Conservation (phyloP, 2,329 filamentous ascomycete genomes). For the Claviceps sp. region DNA sequence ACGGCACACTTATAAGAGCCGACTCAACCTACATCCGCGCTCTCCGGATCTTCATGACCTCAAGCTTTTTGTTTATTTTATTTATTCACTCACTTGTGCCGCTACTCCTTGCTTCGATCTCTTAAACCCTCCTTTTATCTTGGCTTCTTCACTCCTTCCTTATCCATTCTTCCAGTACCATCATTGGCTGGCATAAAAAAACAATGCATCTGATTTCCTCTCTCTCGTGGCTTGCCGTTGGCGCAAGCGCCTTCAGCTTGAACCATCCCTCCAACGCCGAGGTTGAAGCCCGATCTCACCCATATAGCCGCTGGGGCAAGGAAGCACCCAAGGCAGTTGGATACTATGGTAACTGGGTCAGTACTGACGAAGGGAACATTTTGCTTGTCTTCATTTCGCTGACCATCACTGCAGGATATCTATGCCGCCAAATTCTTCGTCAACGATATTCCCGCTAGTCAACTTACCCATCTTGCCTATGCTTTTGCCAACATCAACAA, state of each 20-base stretch:
- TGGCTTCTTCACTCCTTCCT: neutral
- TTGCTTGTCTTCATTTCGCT: neutral
- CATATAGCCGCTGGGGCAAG: no score
- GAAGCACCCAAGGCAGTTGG: neutral
- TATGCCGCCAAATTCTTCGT: conserved; percentile 63
- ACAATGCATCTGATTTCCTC: conserved; percentile 1
- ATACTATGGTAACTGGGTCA: conserved; percentile 1
- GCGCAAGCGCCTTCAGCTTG: neutral
- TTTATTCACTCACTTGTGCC: neutral
- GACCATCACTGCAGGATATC: conserved; percentile 34
- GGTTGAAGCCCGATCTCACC: neutral
- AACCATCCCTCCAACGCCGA: neutral
- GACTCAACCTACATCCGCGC: neutral
- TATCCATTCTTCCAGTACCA: neutral
- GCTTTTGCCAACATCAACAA: conserved; percentile 34
- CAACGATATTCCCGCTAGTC: conserved; percentile 49
- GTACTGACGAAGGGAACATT: neutral
- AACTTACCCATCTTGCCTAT: conserved; percentile 63
- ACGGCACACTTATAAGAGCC: neutral
- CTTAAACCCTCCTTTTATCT: neutral
- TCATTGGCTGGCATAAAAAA: neutral
- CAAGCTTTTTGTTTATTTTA: neutral
- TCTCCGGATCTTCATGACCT: neutral
- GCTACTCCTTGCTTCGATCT: neutral
- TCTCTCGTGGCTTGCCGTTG: conserved; percentile 1